Conservation (phyloP, 306 rosid genomes). For the Acacia acuminata region DNA sequence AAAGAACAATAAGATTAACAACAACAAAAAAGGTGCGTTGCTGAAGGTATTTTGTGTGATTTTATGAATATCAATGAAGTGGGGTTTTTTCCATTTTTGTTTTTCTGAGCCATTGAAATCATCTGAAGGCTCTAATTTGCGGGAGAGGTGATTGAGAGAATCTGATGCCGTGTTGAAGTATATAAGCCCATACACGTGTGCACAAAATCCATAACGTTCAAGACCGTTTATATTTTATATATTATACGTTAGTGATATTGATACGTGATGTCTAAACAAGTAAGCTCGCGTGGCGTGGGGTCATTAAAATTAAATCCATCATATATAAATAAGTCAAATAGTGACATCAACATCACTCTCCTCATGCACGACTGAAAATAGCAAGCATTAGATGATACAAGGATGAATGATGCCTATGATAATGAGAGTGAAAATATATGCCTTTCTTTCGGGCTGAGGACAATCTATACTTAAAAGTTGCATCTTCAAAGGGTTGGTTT, state of each 20-base stretch:
- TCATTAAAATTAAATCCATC: not conserved
- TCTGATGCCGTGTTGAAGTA: not conserved
- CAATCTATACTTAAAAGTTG: not conserved
- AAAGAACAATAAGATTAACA: too few relatives aligned
- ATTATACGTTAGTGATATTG: not conserved
- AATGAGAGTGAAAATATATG: not conserved
- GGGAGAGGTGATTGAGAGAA: not conserved
- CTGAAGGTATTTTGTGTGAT: too few relatives aligned
- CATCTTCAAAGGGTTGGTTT: slow-evolving; percentile 18
- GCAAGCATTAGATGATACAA: not conserved
- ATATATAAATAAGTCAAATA: not conserved
- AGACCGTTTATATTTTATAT: not conserved
- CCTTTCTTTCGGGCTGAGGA: not conserved
- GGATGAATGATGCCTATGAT: not conserved
- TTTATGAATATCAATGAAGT: too few relatives aligned
- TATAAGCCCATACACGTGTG: not conserved
- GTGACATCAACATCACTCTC: slow-evolving; percentile 1
- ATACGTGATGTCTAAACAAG: not conserved
- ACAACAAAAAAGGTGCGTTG: too few relatives aligned
- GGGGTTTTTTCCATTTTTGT: too few relatives aligned
- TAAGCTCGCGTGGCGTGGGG: not conserved
- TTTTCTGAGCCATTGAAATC: not conserved
- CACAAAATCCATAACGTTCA: not conserved
- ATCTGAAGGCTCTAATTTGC: not conserved
- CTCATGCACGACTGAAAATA: not conserved